Evolutionary conservation across 371 early-diverging fungal genomes (phyloP), one percentile per base, ranked within the genome.

Genomic region (Mucor saturninus): DNA sequence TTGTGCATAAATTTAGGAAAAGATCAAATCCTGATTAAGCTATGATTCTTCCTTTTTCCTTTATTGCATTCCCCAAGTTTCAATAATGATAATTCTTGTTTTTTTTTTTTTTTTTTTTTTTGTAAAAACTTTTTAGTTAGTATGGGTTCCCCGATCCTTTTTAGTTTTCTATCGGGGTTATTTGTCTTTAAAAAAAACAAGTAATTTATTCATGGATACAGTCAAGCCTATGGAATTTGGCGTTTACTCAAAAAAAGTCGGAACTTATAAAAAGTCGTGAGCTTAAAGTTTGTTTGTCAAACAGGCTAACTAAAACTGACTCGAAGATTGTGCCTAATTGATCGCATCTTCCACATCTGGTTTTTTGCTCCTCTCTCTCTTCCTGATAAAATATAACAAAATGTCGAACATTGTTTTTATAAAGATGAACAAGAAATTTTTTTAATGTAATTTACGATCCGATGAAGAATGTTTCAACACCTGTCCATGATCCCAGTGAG

Each of bases 61-160:
- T 31, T 14, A 28, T 30, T 29, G 11, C 5, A 29, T 50, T 10
- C 46, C 46, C 30, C 51, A 9, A 14, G 5, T 35, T 35, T 15
- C 9, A 31, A 14, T 53, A 31, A 15, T 21, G 21, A 21, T 30
- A 10, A 50, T 29, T 26, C 8, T 29, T 50, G 15, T 10, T 30
- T 28, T 28, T 5, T 28, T 11, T 39, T 39, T 39, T 39, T 39
- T 39, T 39, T 39, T 39, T 11, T 6, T 48, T 48, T 28, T 28
- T 14, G 21, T 11, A 35, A 35, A 35, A 35, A 35, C 35, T 35
- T 35, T 35, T 35, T 50, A 10, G 21, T 5, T 14, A 50, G 31
- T 30, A 7, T 50, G 50, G 50, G 50, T 50, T 50, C 50, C 50
- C 50, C 50, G 50, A 50, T 50, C 50, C 50, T 13, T 4, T 30